Evolutionary conservation across 208 protist genomes (phyloP), one percentile per base, ranked within the genome.

Genomic region (Acanthamoeba lenticulata): DNA sequence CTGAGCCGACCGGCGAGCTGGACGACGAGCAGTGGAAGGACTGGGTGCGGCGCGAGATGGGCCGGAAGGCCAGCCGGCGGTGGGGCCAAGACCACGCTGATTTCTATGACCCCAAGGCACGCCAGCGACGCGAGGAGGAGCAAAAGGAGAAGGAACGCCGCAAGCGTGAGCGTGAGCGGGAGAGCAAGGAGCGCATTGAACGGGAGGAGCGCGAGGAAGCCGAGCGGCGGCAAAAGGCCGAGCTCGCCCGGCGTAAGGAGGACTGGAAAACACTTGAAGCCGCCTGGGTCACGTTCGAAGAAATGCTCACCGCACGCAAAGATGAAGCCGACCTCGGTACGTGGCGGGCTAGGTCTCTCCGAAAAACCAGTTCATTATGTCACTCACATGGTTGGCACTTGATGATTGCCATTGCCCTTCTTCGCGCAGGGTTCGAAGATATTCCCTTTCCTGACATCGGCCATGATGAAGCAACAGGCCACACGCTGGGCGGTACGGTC

Each of bases 21-120:
- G 24, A 27, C 74, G 74, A 85, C 6, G 74, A 85, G 44, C 29
- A 85, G 44, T 85, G 74, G 74, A 85, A 85, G 42, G 74, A 85
- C 42, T 85, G 74, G 74, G 74, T 85, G 21, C 74, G 74, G 15
- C 24, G 36, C 27, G 74, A 85, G 32, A 85, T 85, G 74, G 74
- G 27, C 44, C 19, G 42, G 9, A 45, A 38, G 44, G 74, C 44
- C 42, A 85, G n/a, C 27, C 6, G 32, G 38, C 38, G 44, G n/a
- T 85, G 74, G 74, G 74, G 74, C 21, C n/a, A 27, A 27, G 74
- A 85, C 27, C 74, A 85, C 74, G 38, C 74, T 27, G 74, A 85
- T 29, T 85, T 85, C 44, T 45, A 85, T 24, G 74, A 85, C 44
- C 40, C 74, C 44, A 85, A 85, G 74, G 74, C 74, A 6, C 38